Conservation (phyloP, 2,329 filamentous ascomycete genomes). For the Clarireedia homoeocarpa region DNA sequence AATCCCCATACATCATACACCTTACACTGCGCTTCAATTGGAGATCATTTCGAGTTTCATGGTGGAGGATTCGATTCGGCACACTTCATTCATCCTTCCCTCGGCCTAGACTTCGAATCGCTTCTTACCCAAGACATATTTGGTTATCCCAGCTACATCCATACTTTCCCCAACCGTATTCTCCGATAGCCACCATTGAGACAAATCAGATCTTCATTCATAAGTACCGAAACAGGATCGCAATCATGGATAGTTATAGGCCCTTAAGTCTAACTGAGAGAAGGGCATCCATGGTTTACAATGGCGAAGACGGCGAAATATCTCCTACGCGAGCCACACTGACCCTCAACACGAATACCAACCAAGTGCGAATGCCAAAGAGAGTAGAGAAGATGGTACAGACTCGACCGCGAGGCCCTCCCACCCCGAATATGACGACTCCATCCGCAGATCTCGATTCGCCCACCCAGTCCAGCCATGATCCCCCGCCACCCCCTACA, state of each 20-base stretch:
- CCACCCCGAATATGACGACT: constrained; percentile 59
- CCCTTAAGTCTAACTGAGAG: constrained; percentile 54
- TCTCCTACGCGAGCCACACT: constrained; percentile 32
- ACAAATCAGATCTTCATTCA: too few species aligned
- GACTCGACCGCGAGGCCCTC: constrained; percentile 47
- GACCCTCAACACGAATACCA: constrained; percentile 41
- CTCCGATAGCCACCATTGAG: too few species aligned
- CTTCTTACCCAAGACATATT: neutral
- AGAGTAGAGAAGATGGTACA: constrained; percentile 48
- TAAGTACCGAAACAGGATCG: neutral
- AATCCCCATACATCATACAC: neutral
- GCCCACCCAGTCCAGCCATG: constrained; percentile 29
- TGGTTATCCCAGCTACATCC: neutral
- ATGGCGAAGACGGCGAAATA: constrained; percentile 38
- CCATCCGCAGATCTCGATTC: constrained; percentile 54
- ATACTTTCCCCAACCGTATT: neutral
- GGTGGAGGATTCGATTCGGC: neutral
- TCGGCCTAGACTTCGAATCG: neutral
- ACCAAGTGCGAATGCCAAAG: constrained; percentile 29
- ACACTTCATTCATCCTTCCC: neutral
- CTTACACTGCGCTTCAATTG: neutral
- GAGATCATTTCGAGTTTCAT: neutral
- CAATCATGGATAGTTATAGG: constrained; percentile 30
- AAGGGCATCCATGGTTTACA: constrained; percentile 47
- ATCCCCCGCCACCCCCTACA: constrained; percentile 55